Evolutionary conservation across 148 eudicot genomes (phyloP), one percentile per base, ranked within the genome.

Genomic region (Spergularia bocconei): DNA sequence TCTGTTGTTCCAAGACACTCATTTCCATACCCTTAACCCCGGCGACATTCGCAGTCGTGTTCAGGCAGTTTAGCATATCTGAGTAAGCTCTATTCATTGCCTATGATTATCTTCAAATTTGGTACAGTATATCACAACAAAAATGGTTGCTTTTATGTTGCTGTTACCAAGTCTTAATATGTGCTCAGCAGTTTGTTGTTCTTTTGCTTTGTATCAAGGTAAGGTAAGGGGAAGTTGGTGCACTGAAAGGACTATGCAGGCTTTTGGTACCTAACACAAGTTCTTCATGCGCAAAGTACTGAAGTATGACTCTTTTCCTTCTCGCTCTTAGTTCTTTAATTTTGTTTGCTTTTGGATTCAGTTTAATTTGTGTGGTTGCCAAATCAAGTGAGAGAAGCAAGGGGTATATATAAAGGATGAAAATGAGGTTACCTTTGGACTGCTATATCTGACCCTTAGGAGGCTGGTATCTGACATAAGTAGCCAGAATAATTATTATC

Each of bases 1-100:
- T 86, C 76, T 89, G 97, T 25, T 88, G 83, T 76, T 91, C 93
- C 25, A 87, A 84, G 51, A 90, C 95, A 69, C 91, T 90, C 85
- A 81, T 72, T 64, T 82, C 93, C 69, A 75, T 77, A 15, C 86
- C 77, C 5, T 75, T 78, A 29, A 73, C 62, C 36, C 77, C 88
- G 61, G 75, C 38, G 52, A 79, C 48, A 65, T 78, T 80, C 5
- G 60, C 75, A 53, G 83, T 66, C 33, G 75, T 69, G 78, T 69
- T 82, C 2, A 78, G 59, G 77, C 79, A 67, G 79, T 81, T 85
- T 29, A 84, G 54, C 89, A 86, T 82, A 72, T 84, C 88, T 41
- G 87, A 78, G 38, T 66, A 71, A 20, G 84, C 81, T 71, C 75
- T 81, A 80, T 84, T 78, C 89, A 85, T 87, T 70, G 67, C 65